Evolutionary conservation across 192 early-diverging fungal species (phyloP).

Genomic region (Physocladia obscura): DNA sequence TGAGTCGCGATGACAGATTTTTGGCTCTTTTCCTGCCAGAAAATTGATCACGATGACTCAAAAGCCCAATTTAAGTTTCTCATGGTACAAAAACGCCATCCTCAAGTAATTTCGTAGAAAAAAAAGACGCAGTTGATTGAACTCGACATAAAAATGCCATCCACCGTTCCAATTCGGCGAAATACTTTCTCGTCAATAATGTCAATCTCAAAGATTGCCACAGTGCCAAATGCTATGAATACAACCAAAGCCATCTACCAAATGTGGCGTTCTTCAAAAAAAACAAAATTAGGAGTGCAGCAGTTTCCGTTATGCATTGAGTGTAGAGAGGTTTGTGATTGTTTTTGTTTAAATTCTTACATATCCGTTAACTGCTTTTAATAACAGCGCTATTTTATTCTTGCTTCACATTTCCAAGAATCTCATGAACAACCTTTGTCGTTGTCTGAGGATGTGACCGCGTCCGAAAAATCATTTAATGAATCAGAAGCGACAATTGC

Average conservation of each 20-base stretch:
- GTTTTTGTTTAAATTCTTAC: not conserved
- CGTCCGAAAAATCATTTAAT: not conserved
- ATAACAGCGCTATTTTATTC: too few relatives aligned
- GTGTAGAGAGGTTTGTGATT: not conserved
- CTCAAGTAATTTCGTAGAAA: too few relatives aligned
- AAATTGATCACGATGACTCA: too few relatives aligned
- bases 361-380: not conserved
- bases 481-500: not conserved
- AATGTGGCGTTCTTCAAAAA: not conserved
- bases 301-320: constrained; percentile 2
- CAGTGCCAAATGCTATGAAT: not conserved
- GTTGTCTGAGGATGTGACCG: not conserved
- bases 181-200: not conserved
- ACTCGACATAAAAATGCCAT: not conserved
- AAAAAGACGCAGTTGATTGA: too few relatives aligned
- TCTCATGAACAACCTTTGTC: not conserved
- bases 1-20: too few relatives aligned
- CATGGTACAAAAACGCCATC: too few relatives aligned
- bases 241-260: constrained; percentile 5
- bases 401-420: too few relatives aligned
- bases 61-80: too few relatives aligned
- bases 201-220: not conserved
- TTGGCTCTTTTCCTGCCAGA: too few relatives aligned
- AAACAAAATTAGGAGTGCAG: not conserved
- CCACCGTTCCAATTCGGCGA: not conserved